Base-by-base conservation (phyloP, 2,329 filamentous ascomycete genomes). In the Fusarium hostae region DNA sequence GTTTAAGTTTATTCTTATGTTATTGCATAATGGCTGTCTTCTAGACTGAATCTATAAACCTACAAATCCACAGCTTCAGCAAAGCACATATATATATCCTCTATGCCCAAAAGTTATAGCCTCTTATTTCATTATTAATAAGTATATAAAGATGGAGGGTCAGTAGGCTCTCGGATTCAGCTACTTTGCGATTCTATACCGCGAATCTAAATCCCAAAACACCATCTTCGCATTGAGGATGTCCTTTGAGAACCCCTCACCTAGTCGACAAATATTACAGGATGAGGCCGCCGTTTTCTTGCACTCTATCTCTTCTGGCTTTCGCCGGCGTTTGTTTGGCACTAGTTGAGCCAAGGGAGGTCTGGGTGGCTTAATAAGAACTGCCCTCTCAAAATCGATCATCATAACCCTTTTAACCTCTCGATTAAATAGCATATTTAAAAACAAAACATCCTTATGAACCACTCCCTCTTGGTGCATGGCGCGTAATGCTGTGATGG, bases 371-470 rank as follows among this genome's bases (percentile, higher is more conserved):
- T 43, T 0, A 15, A 43, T 9, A 18, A 43, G 40, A 0, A 0
- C 0, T 18, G 22, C 40, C 4, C 22, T 43, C 9, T 43, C 40
- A 24, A 43, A 43, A 43, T 43, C 40, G 1, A 43, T 43, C 40
- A 43, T 43, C 22, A 43, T 43, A 11, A 43, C 40, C 22, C 15
- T 43, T 1, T 43, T 43, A 0, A 43, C 40, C 1, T 43, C 40
- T 1, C 22, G 0, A 43, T 43, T 43, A 0, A 43, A 43, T 43
- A 43, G 9, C 40, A 43, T 24, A 2, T 43, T 43, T 43, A 0
- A 0, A 0, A 16, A 43, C 3, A 1, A 0, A 43, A 8, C 15
- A 24, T 43, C 40, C 40, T 1, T 43, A 0, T 43, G 22, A 2
- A 43, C 0, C 40, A 43, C 40, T 24, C 40, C 40, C 22, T 43